phyloP scores from a whole-genome alignment of 805 yeast genomes.

The Cyberlindnera galapagoensis region DNA sequence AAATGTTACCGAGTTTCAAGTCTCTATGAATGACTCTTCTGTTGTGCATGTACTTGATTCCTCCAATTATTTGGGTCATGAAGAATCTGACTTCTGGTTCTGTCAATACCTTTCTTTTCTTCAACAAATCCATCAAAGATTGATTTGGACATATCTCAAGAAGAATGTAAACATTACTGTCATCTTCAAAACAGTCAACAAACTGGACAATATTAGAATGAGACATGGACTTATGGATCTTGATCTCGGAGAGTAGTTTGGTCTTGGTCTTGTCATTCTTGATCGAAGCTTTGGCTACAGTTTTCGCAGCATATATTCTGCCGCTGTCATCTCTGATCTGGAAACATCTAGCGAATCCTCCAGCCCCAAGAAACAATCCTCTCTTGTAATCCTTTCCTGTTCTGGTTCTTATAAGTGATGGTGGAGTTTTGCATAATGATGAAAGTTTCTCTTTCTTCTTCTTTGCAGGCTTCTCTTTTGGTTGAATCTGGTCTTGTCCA shows the following conservation, averaged over 20 bases:
- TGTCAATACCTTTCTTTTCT: slow-evolving; percentile 73
- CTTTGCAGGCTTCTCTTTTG: slow-evolving; percentile 43
- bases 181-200: slow-evolving; percentile 96
- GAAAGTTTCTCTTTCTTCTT: slow-evolving; percentile 86
- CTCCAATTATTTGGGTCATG: slow-evolving; percentile 91
- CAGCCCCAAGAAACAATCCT: slow-evolving; percentile 91
- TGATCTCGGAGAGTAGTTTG: slow-evolving; percentile 85
- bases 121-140: slow-evolving; percentile 86
- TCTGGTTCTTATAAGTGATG: slow-evolving; percentile 83
- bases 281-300: slow-evolving; percentile 93
- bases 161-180: slow-evolving; percentile 84
- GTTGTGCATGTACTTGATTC: slow-evolving; percentile 85
- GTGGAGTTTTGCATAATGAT: slow-evolving; percentile 93
- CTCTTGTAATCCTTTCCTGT: slow-evolving; percentile 85
- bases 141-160: slow-evolving; percentile 94
- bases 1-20: slow-evolving; percentile 90
- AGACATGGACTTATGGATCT: slow-evolving; percentile 83
- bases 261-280: slow-evolving; percentile 81
- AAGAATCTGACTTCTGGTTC: slow-evolving; percentile 90
- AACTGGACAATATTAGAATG: slow-evolving; percentile 91
- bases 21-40: slow-evolving; percentile 94
- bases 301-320: slow-evolving; percentile 87
- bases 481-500: slow-evolving; percentile 16
- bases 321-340: slow-evolving; percentile 92
- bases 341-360: slow-evolving; percentile 98